Evolutionary conservation across 345 rosid species (phyloP).

Genomic region (Ceriops decandra): DNA sequence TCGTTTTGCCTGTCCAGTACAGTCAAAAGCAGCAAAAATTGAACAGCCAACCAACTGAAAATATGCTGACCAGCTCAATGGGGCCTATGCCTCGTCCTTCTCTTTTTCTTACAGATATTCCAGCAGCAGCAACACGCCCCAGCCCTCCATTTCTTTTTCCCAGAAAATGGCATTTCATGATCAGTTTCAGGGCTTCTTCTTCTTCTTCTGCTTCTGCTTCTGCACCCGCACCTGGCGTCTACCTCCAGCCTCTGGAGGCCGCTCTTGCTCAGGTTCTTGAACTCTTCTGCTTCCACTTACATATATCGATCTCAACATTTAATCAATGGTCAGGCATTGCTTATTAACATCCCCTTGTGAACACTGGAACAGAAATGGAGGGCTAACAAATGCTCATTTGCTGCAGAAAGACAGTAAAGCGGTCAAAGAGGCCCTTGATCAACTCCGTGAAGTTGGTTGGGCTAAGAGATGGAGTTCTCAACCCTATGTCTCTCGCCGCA

Average conservation of each 20-base stretch:
- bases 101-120: no score
- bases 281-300: neutral
- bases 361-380: neutral
- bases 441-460: conserved; percentile 69
- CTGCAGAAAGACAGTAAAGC: conserved; percentile 79
- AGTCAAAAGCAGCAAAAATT: no score
- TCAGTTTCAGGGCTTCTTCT: conserved; percentile 37
- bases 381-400: neutral
- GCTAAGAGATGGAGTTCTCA: conserved; percentile 94
- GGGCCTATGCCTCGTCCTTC: no score
- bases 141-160: neutral
- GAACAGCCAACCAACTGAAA: no score
- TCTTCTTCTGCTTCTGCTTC: conserved; percentile 18
- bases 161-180: neutral
- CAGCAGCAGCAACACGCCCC: no score
- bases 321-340: neutral
- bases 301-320: neutral
- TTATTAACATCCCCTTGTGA: neutral
- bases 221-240: conserved; percentile 35
- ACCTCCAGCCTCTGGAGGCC: conserved; percentile 60
- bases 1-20: no score
- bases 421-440: conserved; percentile 75
- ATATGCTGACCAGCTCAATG: no score
- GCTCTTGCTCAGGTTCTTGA: conserved; percentile 57
- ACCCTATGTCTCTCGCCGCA: conserved; percentile 91